Evolutionary conservation across 805 yeast species (phyloP).

Genomic region (Lachancea kluyveri): DNA sequence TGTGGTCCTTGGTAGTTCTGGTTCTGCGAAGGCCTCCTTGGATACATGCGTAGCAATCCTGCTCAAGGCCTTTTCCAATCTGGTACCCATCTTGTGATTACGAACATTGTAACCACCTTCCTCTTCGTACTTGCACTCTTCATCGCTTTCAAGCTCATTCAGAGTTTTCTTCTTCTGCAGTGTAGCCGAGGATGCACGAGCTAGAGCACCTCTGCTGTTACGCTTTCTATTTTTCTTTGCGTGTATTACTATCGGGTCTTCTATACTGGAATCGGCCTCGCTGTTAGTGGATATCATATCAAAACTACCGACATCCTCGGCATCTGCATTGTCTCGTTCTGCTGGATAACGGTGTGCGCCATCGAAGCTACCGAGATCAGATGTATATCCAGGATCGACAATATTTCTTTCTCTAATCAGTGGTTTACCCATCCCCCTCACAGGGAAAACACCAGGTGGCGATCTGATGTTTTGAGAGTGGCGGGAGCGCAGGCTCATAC

Average conservation of each 20-base stretch:
- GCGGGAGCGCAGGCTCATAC: conserved; percentile 4
- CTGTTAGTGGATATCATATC: conserved; percentile 12
- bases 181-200: not conserved
- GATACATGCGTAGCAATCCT: conserved; percentile 11
- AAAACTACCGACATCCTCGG: too few species aligned
- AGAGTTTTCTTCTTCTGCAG: not conserved
- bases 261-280: conserved; percentile 9
- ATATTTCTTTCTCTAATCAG: conserved; percentile 49
- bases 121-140: conserved; percentile 23
- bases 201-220: too few species aligned
- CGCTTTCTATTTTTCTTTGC: too few species aligned
- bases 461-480: conserved; percentile 34
- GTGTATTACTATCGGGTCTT: conserved; percentile 11
- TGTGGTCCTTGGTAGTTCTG: conserved; percentile 19
- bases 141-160: conserved; percentile 16
- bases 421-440: conserved; percentile 70
- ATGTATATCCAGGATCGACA: conserved; percentile 35
- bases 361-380: not conserved
- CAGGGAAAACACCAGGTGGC: conserved; percentile 77
- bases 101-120: conserved; percentile 29
- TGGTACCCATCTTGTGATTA: conserved; percentile 31
- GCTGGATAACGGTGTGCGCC: conserved; percentile 1
- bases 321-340: too few species aligned
- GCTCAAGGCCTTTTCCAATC: conserved; percentile 29
- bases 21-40: conserved; percentile 1